phyloP scores from a whole-genome alignment of 2,329 filamentous ascomycete species.

The Phyllosticta citrichinensis region DNA sequence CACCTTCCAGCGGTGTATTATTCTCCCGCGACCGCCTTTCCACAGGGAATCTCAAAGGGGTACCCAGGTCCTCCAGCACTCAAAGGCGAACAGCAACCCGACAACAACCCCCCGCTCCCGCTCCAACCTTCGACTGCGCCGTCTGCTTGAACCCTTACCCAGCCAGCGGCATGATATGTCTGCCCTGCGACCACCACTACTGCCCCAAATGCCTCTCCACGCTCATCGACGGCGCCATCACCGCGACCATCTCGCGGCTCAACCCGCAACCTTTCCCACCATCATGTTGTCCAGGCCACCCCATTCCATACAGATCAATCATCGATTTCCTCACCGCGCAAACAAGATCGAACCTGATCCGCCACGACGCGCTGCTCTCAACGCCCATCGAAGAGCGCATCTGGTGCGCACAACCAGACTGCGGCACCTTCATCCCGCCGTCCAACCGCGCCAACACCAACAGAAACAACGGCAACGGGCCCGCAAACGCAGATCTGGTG shows the following conservation, averaged over 20 bases:
- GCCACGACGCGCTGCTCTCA: neutral
- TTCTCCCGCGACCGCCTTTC: too few species aligned
- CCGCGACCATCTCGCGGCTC: neutral
- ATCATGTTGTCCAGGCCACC: neutral
- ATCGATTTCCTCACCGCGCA: neutral
- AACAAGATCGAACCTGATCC: neutral
- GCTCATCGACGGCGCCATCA: neutral
- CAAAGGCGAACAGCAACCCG: neutral
- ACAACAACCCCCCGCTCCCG: neutral
- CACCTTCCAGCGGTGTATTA: too few species aligned
- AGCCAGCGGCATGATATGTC: neutral
- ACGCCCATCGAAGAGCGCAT: neutral
- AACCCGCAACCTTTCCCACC: neutral
- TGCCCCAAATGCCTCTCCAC: neutral
- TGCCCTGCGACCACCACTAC: neutral
- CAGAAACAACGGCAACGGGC: too few species aligned
- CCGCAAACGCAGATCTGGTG: neutral
- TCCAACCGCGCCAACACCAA: too few species aligned
- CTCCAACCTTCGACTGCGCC: neutral
- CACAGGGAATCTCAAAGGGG: too few species aligned
- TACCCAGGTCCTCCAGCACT: neutral
- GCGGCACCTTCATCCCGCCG: neutral
- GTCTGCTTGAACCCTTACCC: neutral
- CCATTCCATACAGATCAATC: neutral
- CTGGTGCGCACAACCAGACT: neutral